Evolutionary conservation across 2,329 filamentous ascomycete genomes (phyloP), one percentile per base, ranked within the genome.

Genomic region (Calcarisporium arbuscula): DNA sequence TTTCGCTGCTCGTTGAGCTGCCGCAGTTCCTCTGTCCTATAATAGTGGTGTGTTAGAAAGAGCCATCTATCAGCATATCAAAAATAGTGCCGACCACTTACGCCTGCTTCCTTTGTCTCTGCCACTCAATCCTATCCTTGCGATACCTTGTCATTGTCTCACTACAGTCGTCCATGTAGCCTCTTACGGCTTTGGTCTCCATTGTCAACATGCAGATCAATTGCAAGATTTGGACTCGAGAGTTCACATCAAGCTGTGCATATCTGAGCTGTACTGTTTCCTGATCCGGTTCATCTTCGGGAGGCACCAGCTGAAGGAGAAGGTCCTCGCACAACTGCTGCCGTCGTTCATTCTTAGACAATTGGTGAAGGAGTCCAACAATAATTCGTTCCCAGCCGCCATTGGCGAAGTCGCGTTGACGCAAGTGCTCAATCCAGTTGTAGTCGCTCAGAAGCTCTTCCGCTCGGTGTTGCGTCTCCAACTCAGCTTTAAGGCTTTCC

Each of bases 61-160:
- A 4, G 22, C n/a, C 18, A n/a, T 2, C 18, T 28, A 8, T 20
- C 15, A 15, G 12, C 4, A 17, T n/a, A 6, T 17, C 17, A 17
- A 20, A 15, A n/a, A 19, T 11, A n/a, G 18, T 21, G 29, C 18
- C 17, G 14, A 6, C 11, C 17, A 71, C 76, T 60, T 65, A 80
- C 74, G 68, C 65, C 57, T 74, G 70, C 47, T 80, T 80, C 44
- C 84, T 80, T 47, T 84, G 77, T 45, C 88, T 77, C 61, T 96
- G 90, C 61, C 80, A 83, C 45, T 94, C 86, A 41, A 95, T 95
- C 65, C 95, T 95, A 55, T 94, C 85, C 60, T 98, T 98, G 32
- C 92, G 81, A 52, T 94, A 87, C 35, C 80, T 78, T 2, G 92
- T 98, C 89, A 96, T 95, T 35, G 87, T 85, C 52, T 90, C 85